A percentile compares a stretch with the other conserved stretches of the same genome.
These are phyloP conservation scores for Micromonas commoda DNA, from an alignment of 139 green algal genomes.

Conservation along the genomic window DNA sequence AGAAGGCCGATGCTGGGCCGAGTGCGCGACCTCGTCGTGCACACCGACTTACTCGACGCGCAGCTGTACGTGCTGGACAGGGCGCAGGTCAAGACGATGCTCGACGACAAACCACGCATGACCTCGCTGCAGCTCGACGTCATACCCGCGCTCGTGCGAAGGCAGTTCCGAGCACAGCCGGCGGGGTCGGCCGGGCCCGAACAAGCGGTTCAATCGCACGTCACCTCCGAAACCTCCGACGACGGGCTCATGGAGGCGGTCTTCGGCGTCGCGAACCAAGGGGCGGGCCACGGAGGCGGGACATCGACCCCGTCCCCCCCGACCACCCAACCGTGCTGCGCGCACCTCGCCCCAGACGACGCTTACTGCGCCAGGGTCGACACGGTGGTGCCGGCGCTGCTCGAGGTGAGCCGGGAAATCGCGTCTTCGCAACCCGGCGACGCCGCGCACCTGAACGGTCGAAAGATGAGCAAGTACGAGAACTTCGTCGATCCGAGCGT, in stretches of 20 bases:
- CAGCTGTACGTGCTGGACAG: background rate
- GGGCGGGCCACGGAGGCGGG: no score
- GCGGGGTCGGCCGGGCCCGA: background rate
- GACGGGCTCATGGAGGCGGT: background rate
- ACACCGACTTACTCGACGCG: constrained; percentile 1
- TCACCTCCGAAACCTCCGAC: no score
- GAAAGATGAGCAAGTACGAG: background rate
- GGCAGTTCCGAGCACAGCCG: background rate
- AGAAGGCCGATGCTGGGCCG: background rate
- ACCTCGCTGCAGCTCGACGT: background rate
- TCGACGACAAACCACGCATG: background rate
- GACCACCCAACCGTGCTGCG: background rate
- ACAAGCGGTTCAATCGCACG: background rate
- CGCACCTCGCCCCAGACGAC: background rate
- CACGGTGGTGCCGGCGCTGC: background rate
- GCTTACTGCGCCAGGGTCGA: background rate
- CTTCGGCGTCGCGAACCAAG: background rate
- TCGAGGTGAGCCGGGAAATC: constrained; percentile 6
- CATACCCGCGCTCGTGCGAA: background rate
- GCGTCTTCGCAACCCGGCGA: background rate
- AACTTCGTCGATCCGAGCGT: background rate
- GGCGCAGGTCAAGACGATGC: background rate
- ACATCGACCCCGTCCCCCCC: no score
- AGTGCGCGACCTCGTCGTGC: background rate
- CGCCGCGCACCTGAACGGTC: constrained; percentile 3